Conservation (phyloP, 2,329 filamentous ascomycete genomes). For the Fusarium citri region DNA sequence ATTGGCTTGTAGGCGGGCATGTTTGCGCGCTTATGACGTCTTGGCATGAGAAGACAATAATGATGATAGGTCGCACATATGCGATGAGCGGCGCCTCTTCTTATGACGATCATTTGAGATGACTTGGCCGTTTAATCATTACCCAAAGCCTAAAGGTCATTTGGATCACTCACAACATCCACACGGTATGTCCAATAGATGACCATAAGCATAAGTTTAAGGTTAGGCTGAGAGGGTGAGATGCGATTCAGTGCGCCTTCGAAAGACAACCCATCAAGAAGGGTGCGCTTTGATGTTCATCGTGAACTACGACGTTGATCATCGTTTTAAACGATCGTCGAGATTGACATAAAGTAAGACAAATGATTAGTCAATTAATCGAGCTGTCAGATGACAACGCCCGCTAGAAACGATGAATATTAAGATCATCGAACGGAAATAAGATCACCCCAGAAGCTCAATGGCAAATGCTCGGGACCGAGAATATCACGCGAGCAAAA, state of each 20-base stretch:
- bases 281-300: neutral
- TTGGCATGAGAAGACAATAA: neutral
- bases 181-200: neutral
- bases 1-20: neutral
- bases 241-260: neutral
- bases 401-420: neutral
- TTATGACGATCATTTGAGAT: neutral
- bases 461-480: neutral
- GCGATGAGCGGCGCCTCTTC: neutral
- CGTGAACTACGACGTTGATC: neutral
- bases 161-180: neutral
- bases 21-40: neutral
- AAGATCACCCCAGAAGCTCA: neutral
- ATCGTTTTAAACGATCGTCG: neutral
- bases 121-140: neutral
- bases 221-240: neutral
- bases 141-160: fast-evolving
- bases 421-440: neutral
- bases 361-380: neutral
- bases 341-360: neutral
- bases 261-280: no score
- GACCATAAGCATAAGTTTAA: constrained; percentile 26
- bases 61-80: neutral
- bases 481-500: neutral
- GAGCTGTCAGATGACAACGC: constrained; percentile 3